Evolutionary conservation across 2,329 filamentous ascomycete species (phyloP).

Genomic region (Neonectria neomacrospora): DNA sequence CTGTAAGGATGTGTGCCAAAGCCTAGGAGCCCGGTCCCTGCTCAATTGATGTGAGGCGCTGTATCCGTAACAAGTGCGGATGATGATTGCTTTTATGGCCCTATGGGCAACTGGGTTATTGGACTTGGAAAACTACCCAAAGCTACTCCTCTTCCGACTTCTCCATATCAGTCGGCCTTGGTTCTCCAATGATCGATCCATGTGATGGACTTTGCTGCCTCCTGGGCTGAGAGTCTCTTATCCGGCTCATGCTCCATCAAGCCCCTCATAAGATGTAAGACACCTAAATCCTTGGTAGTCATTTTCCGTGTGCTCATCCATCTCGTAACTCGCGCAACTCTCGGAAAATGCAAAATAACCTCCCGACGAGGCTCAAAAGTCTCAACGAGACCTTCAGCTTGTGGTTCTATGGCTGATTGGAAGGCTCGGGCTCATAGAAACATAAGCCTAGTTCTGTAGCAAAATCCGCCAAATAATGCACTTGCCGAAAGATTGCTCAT

Average conservation of each 20-base stretch:
- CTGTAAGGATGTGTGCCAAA: no score
- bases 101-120: no score
- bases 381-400: background rate
- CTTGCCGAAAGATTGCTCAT: background rate
- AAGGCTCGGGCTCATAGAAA: background rate
- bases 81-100: no score
- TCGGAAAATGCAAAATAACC: background rate
- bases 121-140: background rate
- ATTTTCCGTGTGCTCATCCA: background rate
- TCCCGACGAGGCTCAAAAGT: constrained; percentile 6
- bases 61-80: no score
- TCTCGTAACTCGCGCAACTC: background rate
- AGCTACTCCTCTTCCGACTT: background rate
- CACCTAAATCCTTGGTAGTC: constrained; percentile 19
- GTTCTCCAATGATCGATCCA: constrained; percentile 41
- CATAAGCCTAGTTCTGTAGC: background rate
- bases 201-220: constrained; percentile 1
- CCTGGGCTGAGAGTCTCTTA: constrained; percentile 7
- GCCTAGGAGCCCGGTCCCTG: no score
- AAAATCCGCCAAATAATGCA: background rate
- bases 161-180: background rate
- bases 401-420: background rate
- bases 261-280: constrained; percentile 1
- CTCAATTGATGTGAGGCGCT: no score
- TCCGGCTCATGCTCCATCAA: constrained; percentile 18